These are phyloP conservation scores for Geoglossum cookeanum DNA, from an alignment of 2,329 filamentous ascomycete species.

Conservation along the genomic window DNA sequence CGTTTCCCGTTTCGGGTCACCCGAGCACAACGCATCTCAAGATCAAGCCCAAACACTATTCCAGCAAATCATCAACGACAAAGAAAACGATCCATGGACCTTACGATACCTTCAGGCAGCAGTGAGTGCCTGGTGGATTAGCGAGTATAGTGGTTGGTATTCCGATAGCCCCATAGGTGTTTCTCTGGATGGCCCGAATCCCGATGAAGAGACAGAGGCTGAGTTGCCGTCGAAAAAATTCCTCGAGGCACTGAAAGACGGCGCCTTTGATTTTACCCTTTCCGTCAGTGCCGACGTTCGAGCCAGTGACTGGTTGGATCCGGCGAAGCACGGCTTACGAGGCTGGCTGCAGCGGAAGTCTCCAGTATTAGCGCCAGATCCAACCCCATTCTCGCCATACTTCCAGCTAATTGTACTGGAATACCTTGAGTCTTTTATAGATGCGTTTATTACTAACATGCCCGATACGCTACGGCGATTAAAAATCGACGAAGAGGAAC, in stretches of 20 bases:
- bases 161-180: conserved; percentile 31
- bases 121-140: conserved; percentile 68
- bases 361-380: conserved; percentile 46
- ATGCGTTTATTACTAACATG: conserved; percentile 87
- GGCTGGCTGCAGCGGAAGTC: conserved; percentile 69
- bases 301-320: conserved; percentile 69
- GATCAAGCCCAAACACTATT: conserved; percentile 54
- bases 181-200: conserved; percentile 23
- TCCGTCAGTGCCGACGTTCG: conserved; percentile 67
- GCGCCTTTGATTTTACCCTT: conserved; percentile 80
- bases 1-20: conserved; percentile 60
- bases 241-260: conserved; percentile 61
- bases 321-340: conserved; percentile 64
- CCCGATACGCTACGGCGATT: conserved; percentile 77
- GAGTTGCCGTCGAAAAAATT: conserved; percentile 55
- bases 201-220: conserved; percentile 48
- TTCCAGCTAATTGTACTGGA: conserved; percentile 59
- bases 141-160: conserved; percentile 83
- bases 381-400: conserved; percentile 46
- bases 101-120: conserved; percentile 62
- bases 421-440: conserved; percentile 70
- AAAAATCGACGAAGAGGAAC: conserved; percentile 76
- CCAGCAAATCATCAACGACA: conserved; percentile 41
- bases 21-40: conserved; percentile 48
- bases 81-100: conserved; percentile 51